These are phyloP conservation scores for Epichloe scottii DNA, from an alignment of 2,329 filamentous ascomycete genomes.

Conservation along the genomic window DNA sequence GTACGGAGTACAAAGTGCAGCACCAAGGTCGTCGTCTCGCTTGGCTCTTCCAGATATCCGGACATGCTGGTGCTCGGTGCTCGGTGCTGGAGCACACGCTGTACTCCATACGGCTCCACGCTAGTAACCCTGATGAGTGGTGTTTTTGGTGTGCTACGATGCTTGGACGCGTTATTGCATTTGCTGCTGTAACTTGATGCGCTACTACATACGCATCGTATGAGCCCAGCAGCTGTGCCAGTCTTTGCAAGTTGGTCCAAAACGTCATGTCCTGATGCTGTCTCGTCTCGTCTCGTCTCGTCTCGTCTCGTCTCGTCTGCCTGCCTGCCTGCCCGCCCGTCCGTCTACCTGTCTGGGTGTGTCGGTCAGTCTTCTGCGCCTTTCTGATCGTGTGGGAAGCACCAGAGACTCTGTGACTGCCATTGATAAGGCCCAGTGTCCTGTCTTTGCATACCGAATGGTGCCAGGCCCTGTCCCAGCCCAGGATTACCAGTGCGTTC, in stretches of 20 bases:
- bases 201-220: background rate
- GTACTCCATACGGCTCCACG: background rate
- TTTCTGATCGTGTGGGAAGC: no score
- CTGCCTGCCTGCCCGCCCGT: no score
- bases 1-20: background rate
- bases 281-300: no score
- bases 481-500: background rate
- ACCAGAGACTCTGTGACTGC: no score
- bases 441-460: no score
- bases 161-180: no score
- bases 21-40: background rate
- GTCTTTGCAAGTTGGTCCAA: background rate
- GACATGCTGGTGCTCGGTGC: background rate
- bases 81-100: background rate
- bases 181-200: background rate
- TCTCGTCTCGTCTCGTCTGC: no score
- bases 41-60: background rate
- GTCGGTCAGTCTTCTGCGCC: background rate
- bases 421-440: no score
- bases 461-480: background rate
- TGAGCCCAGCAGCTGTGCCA: background rate
- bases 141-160: background rate
- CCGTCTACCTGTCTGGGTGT: background rate
- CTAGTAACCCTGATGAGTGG: background rate
- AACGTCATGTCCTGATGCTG: background rate